Evolutionary conservation across 2,329 filamentous ascomycete genomes (phyloP).

Genomic region (Daldinia eschscholtzii): DNA sequence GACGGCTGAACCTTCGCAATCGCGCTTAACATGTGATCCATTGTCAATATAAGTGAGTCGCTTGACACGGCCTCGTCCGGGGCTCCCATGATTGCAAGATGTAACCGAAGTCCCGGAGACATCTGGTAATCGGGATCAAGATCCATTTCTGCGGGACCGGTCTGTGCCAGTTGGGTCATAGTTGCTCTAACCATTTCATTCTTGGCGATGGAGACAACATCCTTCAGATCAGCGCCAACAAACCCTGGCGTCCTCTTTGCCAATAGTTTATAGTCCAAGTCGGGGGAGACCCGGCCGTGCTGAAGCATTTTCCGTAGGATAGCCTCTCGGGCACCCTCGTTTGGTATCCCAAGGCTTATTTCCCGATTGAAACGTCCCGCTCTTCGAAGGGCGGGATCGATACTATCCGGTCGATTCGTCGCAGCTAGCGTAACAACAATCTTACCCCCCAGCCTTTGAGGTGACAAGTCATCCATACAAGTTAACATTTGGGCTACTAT

Average conservation of each 20-base stretch:
- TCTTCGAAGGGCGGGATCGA: conserved; percentile 82
- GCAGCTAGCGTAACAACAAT: conserved; percentile 92
- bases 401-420: conserved; percentile 86
- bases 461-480: conserved; percentile 85
- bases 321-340: conserved; percentile 78
- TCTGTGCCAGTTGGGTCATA: conserved; percentile 48
- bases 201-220: conserved; percentile 63
- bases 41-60: conserved; percentile 55
- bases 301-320: conserved; percentile 82
- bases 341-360: conserved; percentile 89
- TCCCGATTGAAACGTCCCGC: conserved; percentile 85
- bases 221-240: conserved; percentile 88
- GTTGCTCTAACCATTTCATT: conserved; percentile 53
- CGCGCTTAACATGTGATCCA: conserved; percentile 77
- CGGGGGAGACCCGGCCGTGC: conserved; percentile 71
- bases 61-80: conserved; percentile 42
- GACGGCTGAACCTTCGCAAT: conserved; percentile 82
- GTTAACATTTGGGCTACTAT: conserved; percentile 86
- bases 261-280: conserved; percentile 79
- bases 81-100: conserved; percentile 44
- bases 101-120: conserved; percentile 37
- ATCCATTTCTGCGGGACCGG: conserved; percentile 43
- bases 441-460: conserved; percentile 76
- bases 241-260: conserved; percentile 92
- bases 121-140: conserved; percentile 39